Base-by-base conservation (phyloP, 2,329 filamentous ascomycete genomes). In the Mycosphaerella sp. region DNA sequence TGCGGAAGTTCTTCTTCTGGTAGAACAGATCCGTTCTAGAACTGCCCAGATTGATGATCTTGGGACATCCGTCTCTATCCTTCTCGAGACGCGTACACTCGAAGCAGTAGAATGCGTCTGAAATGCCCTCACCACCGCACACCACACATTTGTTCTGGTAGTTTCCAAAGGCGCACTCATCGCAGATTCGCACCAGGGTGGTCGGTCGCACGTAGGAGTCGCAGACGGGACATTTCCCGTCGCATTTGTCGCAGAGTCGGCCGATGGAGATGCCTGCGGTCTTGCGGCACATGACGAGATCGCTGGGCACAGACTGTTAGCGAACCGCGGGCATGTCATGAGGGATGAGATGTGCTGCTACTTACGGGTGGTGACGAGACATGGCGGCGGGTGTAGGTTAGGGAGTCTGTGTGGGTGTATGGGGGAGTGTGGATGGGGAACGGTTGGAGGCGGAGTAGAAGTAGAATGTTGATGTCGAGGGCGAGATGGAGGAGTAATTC, bases 81-180 rank as follows among this genome's bases (percentile, higher is more conserved):
- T 97, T 98, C 70, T 98, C 93, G 13, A 98, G 75, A 6, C 93
- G 81, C 53, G 93, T 98, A 70, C 93, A 98, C 73, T 98, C 93
- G 68, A 97, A 97, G 77, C 93, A 98, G 76, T 98, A 98, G 72
- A 97, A 97, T 44, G 93, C 93, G 70, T 98, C 93, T 30, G 87
- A 93, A 69, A 98, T 98, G 27, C 93, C 93, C 74, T 97, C 93
- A 63, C 93, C 93, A 69, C 93, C 93, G 73, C 93, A 98, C 39
- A 98, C 93, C 62, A 98, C 89, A 70, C 93, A 98, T 73, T 98
- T 98, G 77, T 98, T 98, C 75, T 97, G 93, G 77, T 96, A 98
- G 79, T 98, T 98, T 68, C 93, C 93, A 71, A 98, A 98, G 69
- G 87, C 90, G 79, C 93, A 98, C 75, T 98, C 93, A 76, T 98